Base-by-base conservation (phyloP, 257 asterid species). In the Salvia miltiorrhiza region DNA sequence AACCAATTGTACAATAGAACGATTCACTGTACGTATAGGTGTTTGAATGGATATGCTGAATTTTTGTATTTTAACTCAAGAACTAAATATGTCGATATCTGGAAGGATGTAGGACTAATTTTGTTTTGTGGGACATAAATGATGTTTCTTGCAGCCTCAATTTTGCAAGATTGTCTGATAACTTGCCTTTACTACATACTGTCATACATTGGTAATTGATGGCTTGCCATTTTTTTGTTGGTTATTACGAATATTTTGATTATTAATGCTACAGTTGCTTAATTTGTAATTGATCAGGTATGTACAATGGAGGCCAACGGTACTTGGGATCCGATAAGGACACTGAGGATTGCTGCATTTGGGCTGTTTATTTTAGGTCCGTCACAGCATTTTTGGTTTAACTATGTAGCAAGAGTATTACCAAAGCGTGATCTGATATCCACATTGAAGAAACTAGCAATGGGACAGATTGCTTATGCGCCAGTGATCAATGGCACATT, bases 361-460 rank as follows among this genome's bases (percentile, higher is more conserved):
- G 98, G 97, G 76, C 70, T 93, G 81, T 14, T 88, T 35, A 67
- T 93, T 59, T 81, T 90, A 73, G 98, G 98, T 20, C 85, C 96
- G 0, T 52, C 88, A 8, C 96, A 90, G 76, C 98, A 93, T 81
- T 2, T 73, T 14, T 93, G 97, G 98, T 90, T 88, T 70, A 90
- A 87, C 72, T 90, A 83, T 68, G 67, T 84, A 7, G 97, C 74
- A 10, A 79, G 83, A 47, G 7, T 77, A 32, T 64, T 88, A 45
- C 95, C 98, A 32, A 88, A 82, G 67, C 79, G 95, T 65, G 97
- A 90, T 73, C 4, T 85, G 52, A 53, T 83, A 32, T 71, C 86
- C 63, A 90, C 95, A 24, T 76, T 88, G 69, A 93, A 93, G 93
- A 93, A 93, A 64, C 71, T 90, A 64, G 79, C 75, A 63, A 76